Evolutionary conservation across 352 stramenopile genomes (phyloP).

Genomic region (Phytophthora rubi): DNA sequence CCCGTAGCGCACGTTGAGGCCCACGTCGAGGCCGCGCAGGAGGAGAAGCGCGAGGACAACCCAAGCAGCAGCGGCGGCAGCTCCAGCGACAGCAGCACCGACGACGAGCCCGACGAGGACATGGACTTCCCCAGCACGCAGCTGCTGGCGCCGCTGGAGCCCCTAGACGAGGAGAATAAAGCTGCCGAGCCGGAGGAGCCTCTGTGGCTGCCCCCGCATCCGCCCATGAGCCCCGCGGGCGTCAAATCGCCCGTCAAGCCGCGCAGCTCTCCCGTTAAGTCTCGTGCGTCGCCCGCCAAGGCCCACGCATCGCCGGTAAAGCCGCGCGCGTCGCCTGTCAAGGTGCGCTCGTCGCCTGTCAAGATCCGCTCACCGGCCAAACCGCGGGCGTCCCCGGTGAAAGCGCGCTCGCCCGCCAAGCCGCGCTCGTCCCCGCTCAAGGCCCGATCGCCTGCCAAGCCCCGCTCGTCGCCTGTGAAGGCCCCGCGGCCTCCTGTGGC

Average conservation of each 20-base stretch:
- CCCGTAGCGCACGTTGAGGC: no score
- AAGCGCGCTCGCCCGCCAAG: conserved; percentile 19
- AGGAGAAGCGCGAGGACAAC: conserved; percentile 35
- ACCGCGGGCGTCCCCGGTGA: conserved; percentile 14
- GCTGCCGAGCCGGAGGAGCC: neutral
- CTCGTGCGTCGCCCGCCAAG: conserved; percentile 16
- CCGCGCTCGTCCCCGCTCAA: conserved; percentile 15
- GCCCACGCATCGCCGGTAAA: neutral
- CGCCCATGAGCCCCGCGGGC: conserved; percentile 9
- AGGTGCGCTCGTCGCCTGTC: conserved; percentile 9
- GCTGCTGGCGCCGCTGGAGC: conserved; percentile 37
- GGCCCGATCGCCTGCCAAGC: conserved; percentile 16
- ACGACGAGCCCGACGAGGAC: conserved; percentile 38
- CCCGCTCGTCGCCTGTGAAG: conserved; percentile 14
- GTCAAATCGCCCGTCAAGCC: conserved; percentile 13
- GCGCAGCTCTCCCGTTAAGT: neutral
- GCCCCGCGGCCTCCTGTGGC: conserved; percentile 11
- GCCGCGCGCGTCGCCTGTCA: conserved; percentile 12
- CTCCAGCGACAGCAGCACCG: conserved; percentile 19
- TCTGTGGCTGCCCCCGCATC: neutral
- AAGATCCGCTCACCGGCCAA: conserved; percentile 16
- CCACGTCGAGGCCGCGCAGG: neutral
- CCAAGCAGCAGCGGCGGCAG: conserved; percentile 6
- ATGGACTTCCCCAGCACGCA: conserved; percentile 50
- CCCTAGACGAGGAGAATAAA: conserved; percentile 7